Evolutionary conservation across 78 protist genomes (phyloP), one percentile per base, ranked within the genome.

Genomic region (Planoprotostelium fungivorum): DNA sequence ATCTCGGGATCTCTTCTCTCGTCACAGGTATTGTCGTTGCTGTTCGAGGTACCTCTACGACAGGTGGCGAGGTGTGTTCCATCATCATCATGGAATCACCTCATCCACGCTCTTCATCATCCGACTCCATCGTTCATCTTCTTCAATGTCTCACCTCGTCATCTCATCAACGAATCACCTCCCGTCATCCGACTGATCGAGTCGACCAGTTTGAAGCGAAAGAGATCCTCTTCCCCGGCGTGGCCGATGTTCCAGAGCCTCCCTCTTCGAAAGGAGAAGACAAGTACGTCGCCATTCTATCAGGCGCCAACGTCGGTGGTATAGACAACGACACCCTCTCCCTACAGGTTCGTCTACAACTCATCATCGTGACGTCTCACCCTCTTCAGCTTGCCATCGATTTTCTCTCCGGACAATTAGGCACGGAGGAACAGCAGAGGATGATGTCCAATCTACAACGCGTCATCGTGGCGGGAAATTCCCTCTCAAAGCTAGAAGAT

Each of bases 11-110:
- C 16, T 88, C 87, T 89, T 34, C 89, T 38, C 37, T 88, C 34
- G 83, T 89, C 1, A 92, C 94, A 38, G 94, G 94, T 83, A 34
- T 92, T 36, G 88, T 87, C 73, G 92, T 92, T 31, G 94, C 94
- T n/a, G 90, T 92, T 1, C 38, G 35, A 83, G 94, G 94, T n/a
- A 86, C 34, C 63, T 88, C 92, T 83, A 63, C 90, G 37, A 51
- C 38, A 5, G 34, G 39, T 89, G 94, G 90, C n/a, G 94, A 92
- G 73, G 73, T 51, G 73, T 25, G 73, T 25, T 51, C 31, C 5
- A 25, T 25, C 5, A 25, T 25, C 16, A 51, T 25, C 73, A 16
- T 16, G 31, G 31, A 51, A 25, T 16, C 16, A 25, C 5, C 16
- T 51, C 73, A 51, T 51, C 16, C n/a, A n/a, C n/a, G n/a, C n/a